A percentile compares a stretch with the other conserved stretches of the same genome.
These are phyloP conservation scores for Paxillus rubicundulus DNA, from an alignment of 768 basidiomycete genomes.

Conservation along the genomic window DNA sequence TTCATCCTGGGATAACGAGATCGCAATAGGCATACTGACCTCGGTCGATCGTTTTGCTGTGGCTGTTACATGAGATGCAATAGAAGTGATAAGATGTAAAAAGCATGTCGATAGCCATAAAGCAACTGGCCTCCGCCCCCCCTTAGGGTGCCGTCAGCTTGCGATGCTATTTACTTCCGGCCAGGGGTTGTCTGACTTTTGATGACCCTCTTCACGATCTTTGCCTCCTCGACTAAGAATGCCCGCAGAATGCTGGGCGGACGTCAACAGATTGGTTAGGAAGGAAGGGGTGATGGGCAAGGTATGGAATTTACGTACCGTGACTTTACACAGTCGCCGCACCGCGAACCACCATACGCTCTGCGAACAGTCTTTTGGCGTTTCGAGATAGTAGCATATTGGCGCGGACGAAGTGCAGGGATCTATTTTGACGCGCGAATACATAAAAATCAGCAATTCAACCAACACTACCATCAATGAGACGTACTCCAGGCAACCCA, in stretches of 20 bases:
- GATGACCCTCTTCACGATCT: conserved; percentile 99
- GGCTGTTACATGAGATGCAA: conserved; percentile 22
- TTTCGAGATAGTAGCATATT: conserved; percentile 96
- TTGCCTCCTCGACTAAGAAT: conserved; percentile 99
- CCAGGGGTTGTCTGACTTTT: conserved; percentile 61
- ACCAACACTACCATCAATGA: not conserved
- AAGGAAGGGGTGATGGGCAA: not conserved
- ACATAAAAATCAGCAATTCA: conserved; percentile 1
- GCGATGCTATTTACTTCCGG: conserved; percentile 22
- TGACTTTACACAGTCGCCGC: conserved; percentile 92
- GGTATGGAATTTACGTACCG: conserved; percentile 54
- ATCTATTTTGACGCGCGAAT: conserved; percentile 48
- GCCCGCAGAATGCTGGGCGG: conserved; percentile 84
- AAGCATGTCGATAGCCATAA: conserved; percentile 13
- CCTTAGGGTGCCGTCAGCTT: not conserved
- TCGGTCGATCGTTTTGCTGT: conserved; percentile 10
- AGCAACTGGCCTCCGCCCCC: conserved; percentile 2
- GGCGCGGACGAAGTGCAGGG: conserved; percentile 91
- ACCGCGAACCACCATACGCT: conserved; percentile 97
- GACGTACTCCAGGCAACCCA: conserved; percentile 90
- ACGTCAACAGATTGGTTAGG: not conserved
- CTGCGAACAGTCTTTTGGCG: conserved; percentile 94
- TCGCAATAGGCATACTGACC: conserved; percentile 3
- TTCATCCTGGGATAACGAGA: too few species aligned
- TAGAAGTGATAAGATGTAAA: conserved; percentile 10